These are phyloP conservation scores for Cryphonectria radicalis DNA, from an alignment of 2,329 filamentous ascomycete genomes.

Conservation along the genomic window DNA sequence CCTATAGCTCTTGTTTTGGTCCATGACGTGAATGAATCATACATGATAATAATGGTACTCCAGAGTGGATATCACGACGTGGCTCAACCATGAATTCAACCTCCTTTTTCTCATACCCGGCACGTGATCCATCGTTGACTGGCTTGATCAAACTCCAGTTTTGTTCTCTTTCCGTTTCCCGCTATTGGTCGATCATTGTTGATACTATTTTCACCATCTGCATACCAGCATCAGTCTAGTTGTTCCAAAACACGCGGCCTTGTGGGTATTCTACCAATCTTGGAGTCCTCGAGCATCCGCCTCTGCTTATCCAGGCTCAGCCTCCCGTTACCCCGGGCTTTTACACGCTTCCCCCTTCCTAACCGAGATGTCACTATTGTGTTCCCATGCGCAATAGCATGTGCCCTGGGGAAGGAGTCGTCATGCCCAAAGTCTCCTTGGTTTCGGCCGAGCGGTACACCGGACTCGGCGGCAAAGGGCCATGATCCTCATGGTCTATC, in stretches of 20 bases:
- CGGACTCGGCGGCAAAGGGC: too few relatives aligned
- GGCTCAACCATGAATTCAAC: neutral
- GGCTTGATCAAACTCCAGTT: neutral
- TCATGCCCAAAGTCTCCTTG: neutral
- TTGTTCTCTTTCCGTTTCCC: neutral
- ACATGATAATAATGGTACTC: neutral
- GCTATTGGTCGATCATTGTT: neutral
- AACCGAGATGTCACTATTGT: neutral
- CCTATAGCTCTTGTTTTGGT: neutral
- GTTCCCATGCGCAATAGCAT: neutral
- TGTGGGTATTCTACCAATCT: neutral
- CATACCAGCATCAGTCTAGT: neutral
- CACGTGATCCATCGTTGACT: neutral
- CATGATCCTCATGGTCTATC: neutral
- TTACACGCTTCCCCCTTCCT: neutral
- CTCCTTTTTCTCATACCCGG: neutral
- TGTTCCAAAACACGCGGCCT: neutral
- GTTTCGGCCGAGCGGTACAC: neutral
- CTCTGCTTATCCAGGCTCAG: neutral
- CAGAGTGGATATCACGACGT: neutral
- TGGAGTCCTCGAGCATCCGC: neutral
- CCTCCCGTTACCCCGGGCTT: neutral
- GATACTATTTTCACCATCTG: neutral
- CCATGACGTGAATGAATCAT: neutral
- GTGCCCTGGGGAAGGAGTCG: neutral